Evolutionary conservation across 345 rosid genomes (phyloP).

Genomic region (Citrus medica): DNA sequence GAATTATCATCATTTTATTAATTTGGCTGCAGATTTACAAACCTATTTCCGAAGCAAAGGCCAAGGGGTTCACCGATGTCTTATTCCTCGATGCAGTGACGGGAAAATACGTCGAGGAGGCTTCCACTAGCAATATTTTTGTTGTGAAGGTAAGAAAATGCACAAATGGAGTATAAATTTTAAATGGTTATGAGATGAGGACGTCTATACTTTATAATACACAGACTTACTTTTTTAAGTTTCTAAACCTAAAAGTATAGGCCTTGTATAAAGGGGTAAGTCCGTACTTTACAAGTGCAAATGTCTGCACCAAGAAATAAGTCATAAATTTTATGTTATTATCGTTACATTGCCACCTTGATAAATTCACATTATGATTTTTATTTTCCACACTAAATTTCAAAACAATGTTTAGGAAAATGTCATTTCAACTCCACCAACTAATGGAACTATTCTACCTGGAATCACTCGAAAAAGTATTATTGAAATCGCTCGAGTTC

Average conservation of each 20-base stretch:
- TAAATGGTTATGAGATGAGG: too few relatives aligned
- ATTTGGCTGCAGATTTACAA: constrained; percentile 35
- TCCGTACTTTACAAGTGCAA: too few relatives aligned
- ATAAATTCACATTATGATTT: background rate
- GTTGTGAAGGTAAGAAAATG: constrained; percentile 43
- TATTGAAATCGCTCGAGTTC: constrained; percentile 26
- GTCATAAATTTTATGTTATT: too few relatives aligned
- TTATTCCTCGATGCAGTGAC: constrained; percentile 56
- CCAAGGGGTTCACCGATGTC: constrained; percentile 61
- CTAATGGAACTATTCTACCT: constrained; percentile 45
- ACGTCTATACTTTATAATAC: too few relatives aligned
- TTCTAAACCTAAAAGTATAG: too few relatives aligned
- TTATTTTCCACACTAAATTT: background rate
- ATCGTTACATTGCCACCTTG: background rate
- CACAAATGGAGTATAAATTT: background rate
- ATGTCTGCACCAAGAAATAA: too few relatives aligned
- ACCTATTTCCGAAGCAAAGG: constrained; percentile 47
- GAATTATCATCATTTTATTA: background rate
- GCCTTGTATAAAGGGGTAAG: too few relatives aligned
- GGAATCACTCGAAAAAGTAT: constrained; percentile 52
- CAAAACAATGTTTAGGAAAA: constrained; percentile 27
- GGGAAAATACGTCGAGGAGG: constrained; percentile 59
- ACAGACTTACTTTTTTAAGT: too few relatives aligned
- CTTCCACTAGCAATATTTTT: constrained; percentile 56
- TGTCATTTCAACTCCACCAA: constrained; percentile 36